These are phyloP conservation scores for Rhizopogon vinicolor DNA, from an alignment of 768 basidiomycete species.

Conservation along the genomic window DNA sequence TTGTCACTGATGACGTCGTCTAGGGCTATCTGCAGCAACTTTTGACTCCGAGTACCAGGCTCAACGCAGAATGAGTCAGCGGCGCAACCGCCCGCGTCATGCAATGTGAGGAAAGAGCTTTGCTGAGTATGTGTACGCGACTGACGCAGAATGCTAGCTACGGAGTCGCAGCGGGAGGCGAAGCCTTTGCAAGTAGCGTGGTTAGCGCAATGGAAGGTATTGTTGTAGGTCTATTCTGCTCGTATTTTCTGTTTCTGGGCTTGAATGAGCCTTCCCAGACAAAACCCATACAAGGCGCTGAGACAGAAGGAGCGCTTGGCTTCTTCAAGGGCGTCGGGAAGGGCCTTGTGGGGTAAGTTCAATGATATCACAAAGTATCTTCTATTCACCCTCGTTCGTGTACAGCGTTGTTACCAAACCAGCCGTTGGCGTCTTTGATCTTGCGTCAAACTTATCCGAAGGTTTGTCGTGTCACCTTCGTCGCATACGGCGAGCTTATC, in stretches of 20 bases:
- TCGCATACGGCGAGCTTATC: background rate
- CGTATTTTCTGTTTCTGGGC: constrained; percentile 1
- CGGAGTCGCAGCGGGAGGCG: constrained; percentile 93
- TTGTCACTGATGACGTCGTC: background rate
- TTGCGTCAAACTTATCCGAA: constrained; percentile 92
- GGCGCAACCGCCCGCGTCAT: constrained; percentile 93
- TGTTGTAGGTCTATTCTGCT: constrained; percentile 47
- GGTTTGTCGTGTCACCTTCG: constrained; percentile 38
- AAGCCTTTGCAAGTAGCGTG: constrained; percentile 89
- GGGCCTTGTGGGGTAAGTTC: constrained; percentile 81
- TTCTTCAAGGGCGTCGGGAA: constrained; percentile 99
- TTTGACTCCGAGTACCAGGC: constrained; percentile 96
- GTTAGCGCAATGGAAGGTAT: constrained; percentile 97
- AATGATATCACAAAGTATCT: background rate
- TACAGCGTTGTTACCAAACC: constrained; percentile 90
- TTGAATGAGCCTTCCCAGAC: constrained; percentile 44
- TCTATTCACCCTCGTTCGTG: background rate
- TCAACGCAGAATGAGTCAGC: constrained; percentile 79
- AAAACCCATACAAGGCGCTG: constrained; percentile 96
- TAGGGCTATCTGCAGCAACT: constrained; percentile 93
- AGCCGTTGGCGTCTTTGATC: constrained; percentile 92
- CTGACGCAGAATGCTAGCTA: constrained; percentile 46
- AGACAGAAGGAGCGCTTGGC: constrained; percentile 87
- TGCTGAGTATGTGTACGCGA: background rate
- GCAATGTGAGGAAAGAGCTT: constrained; percentile 60